These are phyloP conservation scores for Alternaria gansuensis DNA, from an alignment of 2,329 filamentous ascomycete species.

Conservation along the genomic window DNA sequence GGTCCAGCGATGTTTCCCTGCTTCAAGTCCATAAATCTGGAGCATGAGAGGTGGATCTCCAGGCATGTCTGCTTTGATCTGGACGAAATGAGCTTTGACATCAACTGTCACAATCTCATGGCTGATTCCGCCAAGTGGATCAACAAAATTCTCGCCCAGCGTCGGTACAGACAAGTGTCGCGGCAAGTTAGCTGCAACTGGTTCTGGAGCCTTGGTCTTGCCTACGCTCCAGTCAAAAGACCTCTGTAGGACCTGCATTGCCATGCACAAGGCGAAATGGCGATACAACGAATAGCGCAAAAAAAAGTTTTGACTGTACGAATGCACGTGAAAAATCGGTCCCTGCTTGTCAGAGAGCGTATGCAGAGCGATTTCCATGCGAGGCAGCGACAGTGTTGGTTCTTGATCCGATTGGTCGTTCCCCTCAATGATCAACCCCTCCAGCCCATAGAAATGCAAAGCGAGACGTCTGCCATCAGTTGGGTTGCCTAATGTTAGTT, in stretches of 20 bases:
- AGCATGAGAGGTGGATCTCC: constrained; percentile 90
- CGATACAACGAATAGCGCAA: constrained; percentile 92
- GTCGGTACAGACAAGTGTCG: constrained; percentile 47
- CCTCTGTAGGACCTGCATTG: constrained; percentile 71
- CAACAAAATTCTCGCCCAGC: constrained; percentile 42
- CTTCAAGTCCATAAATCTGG: constrained; percentile 83
- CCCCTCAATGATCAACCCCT: constrained; percentile 89
- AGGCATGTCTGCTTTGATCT: constrained; percentile 89
- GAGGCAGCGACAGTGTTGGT: constrained; percentile 84
- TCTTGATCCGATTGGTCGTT: constrained; percentile 84
- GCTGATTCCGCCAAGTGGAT: constrained; percentile 37
- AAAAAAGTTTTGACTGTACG: constrained; percentile 78
- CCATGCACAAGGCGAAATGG: constrained; percentile 88
- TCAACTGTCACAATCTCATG: constrained; percentile 82
- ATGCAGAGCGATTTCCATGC: constrained; percentile 85
- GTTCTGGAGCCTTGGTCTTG: constrained; percentile 22
- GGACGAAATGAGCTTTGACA: constrained; percentile 80
- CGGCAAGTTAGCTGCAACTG: constrained; percentile 27
- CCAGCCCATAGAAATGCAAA: constrained; percentile 81
- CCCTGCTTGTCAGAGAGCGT: constrained; percentile 88
- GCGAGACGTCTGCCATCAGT: constrained; percentile 84
- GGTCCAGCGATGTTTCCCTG: constrained; percentile 86
- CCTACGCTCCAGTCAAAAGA: constrained; percentile 50
- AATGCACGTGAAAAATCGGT: constrained; percentile 86
- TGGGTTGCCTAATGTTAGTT: constrained; percentile 58